These are phyloP conservation scores for Alternaria solani DNA, from an alignment of 2,329 filamentous ascomycete genomes.

Conservation along the genomic window DNA sequence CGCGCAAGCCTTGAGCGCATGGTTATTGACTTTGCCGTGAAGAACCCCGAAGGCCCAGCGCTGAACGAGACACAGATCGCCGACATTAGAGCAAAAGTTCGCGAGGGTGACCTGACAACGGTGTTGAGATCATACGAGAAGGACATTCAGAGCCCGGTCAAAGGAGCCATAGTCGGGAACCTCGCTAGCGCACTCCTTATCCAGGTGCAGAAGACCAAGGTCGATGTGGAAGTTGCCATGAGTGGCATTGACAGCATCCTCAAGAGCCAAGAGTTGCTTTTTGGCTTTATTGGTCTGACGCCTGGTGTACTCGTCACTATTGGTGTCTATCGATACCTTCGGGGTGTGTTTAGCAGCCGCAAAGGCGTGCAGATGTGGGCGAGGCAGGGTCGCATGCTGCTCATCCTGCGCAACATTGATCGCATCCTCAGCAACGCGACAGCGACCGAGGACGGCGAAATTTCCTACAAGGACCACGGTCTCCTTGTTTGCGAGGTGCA, in stretches of 20 bases:
- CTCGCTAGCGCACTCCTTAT: conserved; percentile 90
- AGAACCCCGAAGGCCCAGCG: conserved; percentile 73
- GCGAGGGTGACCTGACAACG: conserved; percentile 90
- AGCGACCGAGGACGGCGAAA: conserved; percentile 74
- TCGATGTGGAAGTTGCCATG: conserved; percentile 95
- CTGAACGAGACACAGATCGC: conserved; percentile 75
- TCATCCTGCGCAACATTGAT: conserved; percentile 88
- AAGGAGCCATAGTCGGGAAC: conserved; percentile 84
- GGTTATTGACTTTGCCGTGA: conserved; percentile 94
- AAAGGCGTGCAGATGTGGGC: conserved; percentile 71
- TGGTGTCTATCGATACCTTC: conserved; percentile 75
- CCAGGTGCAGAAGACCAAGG: conserved; percentile 98
- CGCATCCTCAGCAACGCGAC: conserved; percentile 62
- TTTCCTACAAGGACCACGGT: conserved; percentile 93
- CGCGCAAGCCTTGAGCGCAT: conserved; percentile 93
- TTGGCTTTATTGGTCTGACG: conserved; percentile 93
- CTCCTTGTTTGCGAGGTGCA: conserved; percentile 90
- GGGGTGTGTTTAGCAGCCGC: conserved; percentile 72
- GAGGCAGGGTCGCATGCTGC: conserved; percentile 73
- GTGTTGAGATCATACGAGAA: conserved; percentile 91
- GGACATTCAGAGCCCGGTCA: conserved; percentile 81
- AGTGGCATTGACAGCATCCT: conserved; percentile 93
- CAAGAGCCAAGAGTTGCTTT: conserved; percentile 95
- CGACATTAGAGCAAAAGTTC: conserved; percentile 79
- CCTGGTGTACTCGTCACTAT: conserved; percentile 90